Base-by-base conservation (phyloP, 257 asterid genomes). In the Leptodermis oblonga region DNA sequence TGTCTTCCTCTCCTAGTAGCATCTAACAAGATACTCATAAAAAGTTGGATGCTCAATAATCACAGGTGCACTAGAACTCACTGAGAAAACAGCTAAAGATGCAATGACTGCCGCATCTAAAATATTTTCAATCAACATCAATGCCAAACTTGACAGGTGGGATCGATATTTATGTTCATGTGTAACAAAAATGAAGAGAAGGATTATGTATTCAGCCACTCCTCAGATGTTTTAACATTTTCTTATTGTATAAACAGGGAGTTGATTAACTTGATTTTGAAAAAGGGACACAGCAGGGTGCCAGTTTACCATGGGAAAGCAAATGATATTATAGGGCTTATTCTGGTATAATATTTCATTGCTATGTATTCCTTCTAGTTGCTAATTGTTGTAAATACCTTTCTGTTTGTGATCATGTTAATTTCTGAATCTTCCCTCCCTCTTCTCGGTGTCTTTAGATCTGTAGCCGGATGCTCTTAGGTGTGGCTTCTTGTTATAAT, bases 241-340 rank as follows among this genome's bases (percentile, higher is more conserved):
- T 68, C 18, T 4, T 33, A 25, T 22, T 63, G 25, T 52, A 10
- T 62, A 23, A 65, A 33, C 86, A 90, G 97, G 70, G 82, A 80
- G 33, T 72, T 84, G 55, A 80, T 91, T 80, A 87, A 78, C 78
- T 77, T 78, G 67, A 87, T 91, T 69, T 41, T 88, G 86, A 88
- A 87, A 79, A 87, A 83, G 77, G 92, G 96, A 30, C 92, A 86
- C 46, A 87, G 92, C 71, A 77, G 96, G 78, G 88, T 87, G 72
- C 96, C 95, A 18, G 95, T 87, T 55, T 90, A 84, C 80, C 81
- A 88, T 15, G 96, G 80, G 70, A 85, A 79, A 55, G 91, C 86
- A 45, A 78, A 79, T 53, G 82, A 86, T 59, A 84, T 87, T 66
- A 77, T 86, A 14, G 96, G 96, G 52, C 95, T 90, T 77, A 76